Conservation (phyloP, 1,139 yeast genomes). For the Suhomyces guaymorum region DNA sequence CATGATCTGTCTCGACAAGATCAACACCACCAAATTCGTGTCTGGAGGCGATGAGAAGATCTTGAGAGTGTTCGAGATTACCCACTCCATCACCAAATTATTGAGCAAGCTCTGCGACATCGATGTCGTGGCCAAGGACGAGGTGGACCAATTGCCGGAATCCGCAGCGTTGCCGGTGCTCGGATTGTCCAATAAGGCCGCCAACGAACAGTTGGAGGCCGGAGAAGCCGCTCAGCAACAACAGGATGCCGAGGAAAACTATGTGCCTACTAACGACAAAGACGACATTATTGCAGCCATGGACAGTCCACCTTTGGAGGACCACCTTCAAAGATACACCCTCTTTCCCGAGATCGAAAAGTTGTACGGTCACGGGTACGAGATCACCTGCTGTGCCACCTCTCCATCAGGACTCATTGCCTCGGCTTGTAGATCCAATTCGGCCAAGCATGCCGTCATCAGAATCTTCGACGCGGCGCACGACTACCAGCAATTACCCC, state of each 20-base stretch:
- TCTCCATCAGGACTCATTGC: slow-evolving; percentile 75
- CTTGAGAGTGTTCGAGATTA: slow-evolving; percentile 84
- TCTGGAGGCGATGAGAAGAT: slow-evolving; percentile 98
- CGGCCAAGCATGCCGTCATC: slow-evolving; percentile 79
- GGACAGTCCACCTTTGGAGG: slow-evolving; percentile 75
- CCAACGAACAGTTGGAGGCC: slow-evolving; percentile 47
- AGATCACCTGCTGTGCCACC: slow-evolving; percentile 76
- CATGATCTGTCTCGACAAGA: slow-evolving; percentile 78
- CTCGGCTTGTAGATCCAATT: slow-evolving; percentile 89
- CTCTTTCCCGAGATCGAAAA: slow-evolving; percentile 95
- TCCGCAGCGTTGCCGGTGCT: slow-evolving; percentile 90
- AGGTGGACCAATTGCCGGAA: slow-evolving; percentile 53
- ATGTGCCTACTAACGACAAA: slow-evolving; percentile 38
- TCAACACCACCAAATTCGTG: slow-evolving; percentile 65
- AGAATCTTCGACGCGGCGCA: slow-evolving; percentile 65
- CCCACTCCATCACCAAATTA: slow-evolving; percentile 71
- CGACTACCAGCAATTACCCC: slow-evolving; percentile 39
- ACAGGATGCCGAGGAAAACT: slow-evolving; percentile 37
- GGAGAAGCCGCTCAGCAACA: slow-evolving; percentile 40
- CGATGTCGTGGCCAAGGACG: slow-evolving; percentile 23
- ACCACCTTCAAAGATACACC: slow-evolving; percentile 85
- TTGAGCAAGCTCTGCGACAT: slow-evolving; percentile 58
- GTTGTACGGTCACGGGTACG: slow-evolving; percentile 96
- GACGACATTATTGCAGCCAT: slow-evolving; percentile 50
- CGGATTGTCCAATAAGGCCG: slow-evolving; percentile 92